phyloP scores from a whole-genome alignment of 1,284 basidiomycete genomes.

The Ustilago nuda region DNA sequence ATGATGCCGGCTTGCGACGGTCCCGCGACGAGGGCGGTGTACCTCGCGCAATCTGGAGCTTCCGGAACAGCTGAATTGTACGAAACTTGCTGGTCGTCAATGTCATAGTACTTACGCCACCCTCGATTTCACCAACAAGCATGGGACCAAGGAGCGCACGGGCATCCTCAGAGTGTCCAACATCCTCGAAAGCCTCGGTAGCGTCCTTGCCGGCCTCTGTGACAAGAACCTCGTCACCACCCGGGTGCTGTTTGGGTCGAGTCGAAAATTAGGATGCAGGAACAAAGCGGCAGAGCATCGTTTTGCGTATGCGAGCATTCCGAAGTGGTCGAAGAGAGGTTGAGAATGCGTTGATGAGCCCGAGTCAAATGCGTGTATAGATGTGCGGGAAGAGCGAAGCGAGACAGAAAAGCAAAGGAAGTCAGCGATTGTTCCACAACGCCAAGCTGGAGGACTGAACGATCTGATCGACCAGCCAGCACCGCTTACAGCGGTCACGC shows the following conservation, averaged over 20 bases:
- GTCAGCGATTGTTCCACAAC: background rate
- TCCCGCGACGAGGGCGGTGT: background rate
- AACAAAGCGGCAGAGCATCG: background rate
- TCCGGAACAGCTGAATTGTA: background rate
- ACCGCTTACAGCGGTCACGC: background rate
- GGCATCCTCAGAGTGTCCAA: constrained; percentile 98
- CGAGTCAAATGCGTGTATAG: background rate
- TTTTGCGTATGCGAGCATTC: too few relatives aligned
- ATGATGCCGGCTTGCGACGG: too few relatives aligned
- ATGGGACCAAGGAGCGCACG: constrained; percentile 81
- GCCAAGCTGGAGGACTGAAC: background rate
- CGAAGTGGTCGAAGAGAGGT: background rate
- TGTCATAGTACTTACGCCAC: constrained; percentile 40
- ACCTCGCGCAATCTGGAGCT: background rate
- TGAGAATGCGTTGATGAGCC: background rate
- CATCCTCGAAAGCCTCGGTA: constrained; percentile 98
- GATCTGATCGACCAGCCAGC: background rate
- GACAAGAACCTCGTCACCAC: constrained; percentile 96
- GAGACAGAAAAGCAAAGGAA: background rate
- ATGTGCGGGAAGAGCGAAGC: background rate
- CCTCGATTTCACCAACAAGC: constrained; percentile 73
- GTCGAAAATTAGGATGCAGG: background rate
- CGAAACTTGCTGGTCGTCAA: background rate
- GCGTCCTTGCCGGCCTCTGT: constrained; percentile 94
- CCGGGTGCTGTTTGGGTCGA: constrained; percentile 76